Conservation (phyloP, 345 rosid genomes). For the Eucalyptus cloeziana region DNA sequence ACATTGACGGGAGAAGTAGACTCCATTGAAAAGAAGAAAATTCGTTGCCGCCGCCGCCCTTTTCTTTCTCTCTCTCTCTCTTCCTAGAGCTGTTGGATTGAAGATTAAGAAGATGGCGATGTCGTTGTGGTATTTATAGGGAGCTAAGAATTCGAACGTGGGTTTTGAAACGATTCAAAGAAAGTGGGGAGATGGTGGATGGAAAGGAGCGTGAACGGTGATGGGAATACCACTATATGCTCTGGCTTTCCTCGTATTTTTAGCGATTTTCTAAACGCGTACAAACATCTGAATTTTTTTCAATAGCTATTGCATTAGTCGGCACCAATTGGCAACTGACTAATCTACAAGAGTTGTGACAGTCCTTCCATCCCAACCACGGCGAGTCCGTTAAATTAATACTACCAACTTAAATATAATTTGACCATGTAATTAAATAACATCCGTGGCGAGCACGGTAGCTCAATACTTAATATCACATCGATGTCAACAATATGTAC, state of each 20-base stretch:
- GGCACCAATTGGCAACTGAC: neutral
- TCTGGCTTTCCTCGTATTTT: neutral
- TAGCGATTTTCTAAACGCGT: no score
- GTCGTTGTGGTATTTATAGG: neutral
- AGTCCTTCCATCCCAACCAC: neutral
- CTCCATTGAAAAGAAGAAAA: neutral
- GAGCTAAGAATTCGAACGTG: neutral
- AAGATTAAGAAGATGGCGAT: neutral
- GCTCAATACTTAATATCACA: no score
- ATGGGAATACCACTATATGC: neutral
- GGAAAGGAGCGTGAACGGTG: neutral
- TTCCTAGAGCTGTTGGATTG: neutral
- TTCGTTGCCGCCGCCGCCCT: neutral
- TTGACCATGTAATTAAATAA: neutral
- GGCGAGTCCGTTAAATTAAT: neutral
- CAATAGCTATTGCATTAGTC: neutral
- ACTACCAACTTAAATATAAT: neutral
- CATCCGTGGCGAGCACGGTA: neutral
- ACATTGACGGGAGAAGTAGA: neutral
- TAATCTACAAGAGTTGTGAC: neutral
- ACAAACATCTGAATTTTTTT: no score
- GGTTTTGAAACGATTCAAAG: neutral
- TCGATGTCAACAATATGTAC: no score
- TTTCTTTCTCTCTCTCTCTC: neutral
- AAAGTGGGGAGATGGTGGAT: neutral